Base-by-base conservation (phyloP, 306 rosid species). In the Acacia acuminata region DNA sequence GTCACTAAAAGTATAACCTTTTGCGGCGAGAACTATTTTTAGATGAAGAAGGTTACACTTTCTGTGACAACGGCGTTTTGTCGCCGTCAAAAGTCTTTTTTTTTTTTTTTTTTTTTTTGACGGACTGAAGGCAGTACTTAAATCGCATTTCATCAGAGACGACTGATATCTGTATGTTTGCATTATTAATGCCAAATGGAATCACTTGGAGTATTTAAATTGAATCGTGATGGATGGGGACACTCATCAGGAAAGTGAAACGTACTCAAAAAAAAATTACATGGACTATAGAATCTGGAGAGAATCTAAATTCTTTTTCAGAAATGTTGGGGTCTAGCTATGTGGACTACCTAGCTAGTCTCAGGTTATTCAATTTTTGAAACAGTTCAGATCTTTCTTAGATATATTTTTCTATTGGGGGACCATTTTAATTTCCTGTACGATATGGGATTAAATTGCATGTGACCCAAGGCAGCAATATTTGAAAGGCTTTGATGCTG, bases 371-470 rank as follows among this genome's bases (percentile, higher is more conserved):
- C 27, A 13, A 56, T n/a, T 77, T 63, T 63, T 75, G 77, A 82
- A 65, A 61, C 9, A 44, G 78, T 78, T 12, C 2, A 75, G 81
- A 81, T 30, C 32, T 1, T 1, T 83, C 24, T 1, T 60, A 10
- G 66, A 24, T 60, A 10, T 60, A 22, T 51, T 58, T 58, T 60
- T n/a, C 7, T 10, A 9, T 4, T 20, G 66, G 32, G 27, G 90
- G 91, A 80, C 93, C 89, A 82, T 25, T 55, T 77, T 74, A 34
- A 65, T 27, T 71, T n/a, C 53, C 34, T n/a, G 74, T 32, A 87
- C 84, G 87, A 42, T 50, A 42, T 73, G 71, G 73, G 82, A 77
- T 72, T 65, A 11, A 78, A 50, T 36, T 72, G 51, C 86, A 78
- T 65, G 83, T 72, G 86, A 73, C 34, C 32, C 74, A 56, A 8